Conservation (phyloP, 1,284 basidiomycete species). For the Heterobasidion occidentale region DNA sequence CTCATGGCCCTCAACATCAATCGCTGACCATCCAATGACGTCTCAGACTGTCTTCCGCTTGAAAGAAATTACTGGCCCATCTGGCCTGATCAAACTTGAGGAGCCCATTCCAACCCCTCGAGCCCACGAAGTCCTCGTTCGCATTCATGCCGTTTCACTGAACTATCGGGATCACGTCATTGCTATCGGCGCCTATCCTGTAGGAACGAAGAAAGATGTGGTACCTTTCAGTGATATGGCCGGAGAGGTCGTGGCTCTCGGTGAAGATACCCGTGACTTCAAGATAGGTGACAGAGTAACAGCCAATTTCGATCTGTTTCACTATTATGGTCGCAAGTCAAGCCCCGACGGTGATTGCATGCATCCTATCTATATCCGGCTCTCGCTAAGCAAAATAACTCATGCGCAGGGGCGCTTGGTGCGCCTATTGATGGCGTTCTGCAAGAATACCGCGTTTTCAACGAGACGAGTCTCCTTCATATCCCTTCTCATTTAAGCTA, state of each 20-base stretch:
- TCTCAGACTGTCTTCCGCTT: not conserved
- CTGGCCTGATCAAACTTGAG: not conserved
- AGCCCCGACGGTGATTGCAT: not conserved
- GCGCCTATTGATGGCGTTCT: conserved; percentile 9
- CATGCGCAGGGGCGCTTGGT: conserved; percentile 4
- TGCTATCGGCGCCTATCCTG: conserved; percentile 25
- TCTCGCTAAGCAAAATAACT: not conserved
- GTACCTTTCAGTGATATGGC: conserved; percentile 40
- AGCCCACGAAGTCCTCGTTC: conserved; percentile 37
- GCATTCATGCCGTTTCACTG: conserved; percentile 43
- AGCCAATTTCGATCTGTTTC: conserved; percentile 15
- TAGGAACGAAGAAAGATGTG: conserved; percentile 22
- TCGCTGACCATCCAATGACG: not conserved
- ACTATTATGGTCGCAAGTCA: conserved; percentile 25
- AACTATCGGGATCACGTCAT: conserved; percentile 39
- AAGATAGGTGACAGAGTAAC: conserved; percentile 27
- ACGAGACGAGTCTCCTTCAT: conserved; percentile 16
- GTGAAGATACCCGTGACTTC: conserved; percentile 2
- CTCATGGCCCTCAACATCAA: not conserved
- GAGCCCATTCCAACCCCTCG: conserved; percentile 23
- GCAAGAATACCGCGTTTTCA: conserved; percentile 41
- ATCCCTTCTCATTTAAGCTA: conserved; percentile 39
- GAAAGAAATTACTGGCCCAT: not conserved
- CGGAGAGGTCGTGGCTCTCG: conserved; percentile 38
- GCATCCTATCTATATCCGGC: not conserved